Conservation (phyloP, 1,284 basidiomycete species). For the Puccinia coronata region DNA sequence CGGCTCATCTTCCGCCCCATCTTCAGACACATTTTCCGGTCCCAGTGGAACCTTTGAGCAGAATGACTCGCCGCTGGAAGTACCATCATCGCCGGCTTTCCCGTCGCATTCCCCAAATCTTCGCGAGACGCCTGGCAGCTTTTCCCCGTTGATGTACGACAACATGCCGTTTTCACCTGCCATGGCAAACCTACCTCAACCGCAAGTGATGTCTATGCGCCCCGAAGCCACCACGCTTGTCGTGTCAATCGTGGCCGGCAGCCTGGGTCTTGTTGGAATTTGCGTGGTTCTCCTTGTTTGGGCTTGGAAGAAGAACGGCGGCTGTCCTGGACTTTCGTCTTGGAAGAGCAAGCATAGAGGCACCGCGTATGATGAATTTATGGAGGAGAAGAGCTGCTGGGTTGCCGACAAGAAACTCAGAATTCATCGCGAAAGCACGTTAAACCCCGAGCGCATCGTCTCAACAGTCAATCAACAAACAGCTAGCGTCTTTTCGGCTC, state of each 20-base stretch:
- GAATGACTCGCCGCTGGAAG: slow-evolving; percentile 27
- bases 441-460: not conserved
- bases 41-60: not conserved
- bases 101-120: slow-evolving; percentile 34
- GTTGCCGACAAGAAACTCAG: slow-evolving; percentile 29
- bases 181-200: slow-evolving; percentile 11
- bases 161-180: slow-evolving; percentile 20
- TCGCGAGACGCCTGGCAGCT: slow-evolving; percentile 36
- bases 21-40: not conserved
- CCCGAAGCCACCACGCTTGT: slow-evolving; percentile 14
- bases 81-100: slow-evolving; percentile 36
- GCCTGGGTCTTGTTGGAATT: slow-evolving; percentile 41
- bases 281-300: slow-evolving; percentile 5
- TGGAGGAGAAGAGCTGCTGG: slow-evolving; percentile 48
- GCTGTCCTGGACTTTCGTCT: slow-evolving; percentile 7
- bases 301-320: slow-evolving; percentile 32
- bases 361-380: slow-evolving; percentile 50
- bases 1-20: not conserved
- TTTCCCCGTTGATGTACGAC: slow-evolving; percentile 38
- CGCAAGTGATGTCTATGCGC: slow-evolving; percentile 9
- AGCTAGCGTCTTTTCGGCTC: not conserved
- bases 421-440: slow-evolving; percentile 25
- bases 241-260: slow-evolving; percentile 35
- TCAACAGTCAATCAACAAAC: not conserved
- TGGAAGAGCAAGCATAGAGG: slow-evolving; percentile 43